These are phyloP conservation scores for Gossypium trilobum DNA, from an alignment of 441 rosid species.

Conservation along the genomic window DNA sequence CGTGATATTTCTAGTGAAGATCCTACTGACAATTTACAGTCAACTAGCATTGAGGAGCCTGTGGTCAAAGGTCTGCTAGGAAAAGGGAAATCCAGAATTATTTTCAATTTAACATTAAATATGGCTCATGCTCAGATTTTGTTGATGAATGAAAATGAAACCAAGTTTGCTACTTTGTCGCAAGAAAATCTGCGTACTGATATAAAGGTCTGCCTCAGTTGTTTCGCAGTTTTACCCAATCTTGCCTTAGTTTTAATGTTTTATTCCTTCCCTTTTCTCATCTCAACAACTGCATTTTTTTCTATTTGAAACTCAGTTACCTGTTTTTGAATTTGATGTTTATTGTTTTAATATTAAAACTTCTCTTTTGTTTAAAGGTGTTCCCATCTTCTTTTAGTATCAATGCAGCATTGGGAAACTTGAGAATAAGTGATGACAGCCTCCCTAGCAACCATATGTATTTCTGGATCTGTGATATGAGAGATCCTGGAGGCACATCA, in stretches of 20 bases:
- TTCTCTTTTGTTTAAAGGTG: slow-evolving; percentile 42
- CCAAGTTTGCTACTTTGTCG: slow-evolving; percentile 75
- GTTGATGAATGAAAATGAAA: slow-evolving; percentile 87
- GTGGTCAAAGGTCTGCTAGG: slow-evolving; percentile 82
- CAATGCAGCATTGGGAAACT: slow-evolving; percentile 81
- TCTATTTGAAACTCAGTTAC: neutral
- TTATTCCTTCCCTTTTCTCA: slow-evolving; percentile 10
- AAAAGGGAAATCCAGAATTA: slow-evolving; percentile 82
- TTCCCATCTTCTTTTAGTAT: slow-evolving; percentile 93
- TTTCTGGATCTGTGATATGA: slow-evolving; percentile 97
- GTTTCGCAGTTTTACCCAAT: slow-evolving; percentile 1
- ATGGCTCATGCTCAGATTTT: slow-evolving; percentile 90
- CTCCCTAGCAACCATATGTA: slow-evolving; percentile 76
- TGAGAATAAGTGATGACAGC: slow-evolving; percentile 92
- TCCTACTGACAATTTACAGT: slow-evolving; percentile 32
- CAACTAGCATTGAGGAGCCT: slow-evolving; percentile 36
- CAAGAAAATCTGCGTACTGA: slow-evolving; percentile 84
- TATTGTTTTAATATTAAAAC: slow-evolving; percentile 10
- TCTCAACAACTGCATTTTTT: neutral
- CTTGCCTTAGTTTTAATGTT: neutral
- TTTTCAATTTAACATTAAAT: slow-evolving; percentile 70
- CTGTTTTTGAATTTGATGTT: neutral
- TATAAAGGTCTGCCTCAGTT: slow-evolving; percentile 58
- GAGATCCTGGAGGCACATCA: slow-evolving; percentile 95
- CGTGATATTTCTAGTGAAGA: slow-evolving; percentile 34